These are phyloP conservation scores for Phytophthora megakarya DNA, from an alignment of 352 stramenopile species.

Conservation along the genomic window DNA sequence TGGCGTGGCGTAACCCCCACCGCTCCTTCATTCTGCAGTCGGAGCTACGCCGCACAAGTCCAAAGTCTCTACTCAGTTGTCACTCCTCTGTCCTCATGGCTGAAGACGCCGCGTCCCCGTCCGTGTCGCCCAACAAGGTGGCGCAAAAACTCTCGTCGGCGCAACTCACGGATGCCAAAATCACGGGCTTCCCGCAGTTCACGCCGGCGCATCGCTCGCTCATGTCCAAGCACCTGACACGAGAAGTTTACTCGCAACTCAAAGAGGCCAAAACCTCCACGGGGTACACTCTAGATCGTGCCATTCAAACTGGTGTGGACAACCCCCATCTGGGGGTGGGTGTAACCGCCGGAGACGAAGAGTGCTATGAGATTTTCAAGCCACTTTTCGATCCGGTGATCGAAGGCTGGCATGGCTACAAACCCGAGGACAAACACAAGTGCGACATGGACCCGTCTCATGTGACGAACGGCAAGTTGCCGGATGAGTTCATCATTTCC, in stretches of 20 bases:
- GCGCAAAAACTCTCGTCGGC: slow-evolving; percentile 83
- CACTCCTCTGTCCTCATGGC: slow-evolving; percentile 27
- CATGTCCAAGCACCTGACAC: slow-evolving; percentile 80
- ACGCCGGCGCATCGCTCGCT: slow-evolving; percentile 78
- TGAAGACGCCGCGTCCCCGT: slow-evolving; percentile 32
- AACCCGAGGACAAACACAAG: slow-evolving; percentile 58
- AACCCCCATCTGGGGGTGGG: slow-evolving; percentile 76
- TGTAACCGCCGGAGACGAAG: slow-evolving; percentile 79
- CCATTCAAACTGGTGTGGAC: slow-evolving; percentile 79
- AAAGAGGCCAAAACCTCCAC: slow-evolving; percentile 65
- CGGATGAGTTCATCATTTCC: slow-evolving; percentile 87
- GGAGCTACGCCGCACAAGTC: slow-evolving; percentile 10
- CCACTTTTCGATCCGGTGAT: slow-evolving; percentile 82
- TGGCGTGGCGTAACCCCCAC: not conserved
- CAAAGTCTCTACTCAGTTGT: not conserved
- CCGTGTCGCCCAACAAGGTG: slow-evolving; percentile 72
- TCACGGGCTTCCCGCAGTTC: slow-evolving; percentile 73
- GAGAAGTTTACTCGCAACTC: slow-evolving; percentile 72
- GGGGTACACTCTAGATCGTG: slow-evolving; percentile 83
- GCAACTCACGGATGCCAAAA: slow-evolving; percentile 68
- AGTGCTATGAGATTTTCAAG: slow-evolving; percentile 84
- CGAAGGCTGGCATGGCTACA: slow-evolving; percentile 82
- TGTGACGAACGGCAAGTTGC: slow-evolving; percentile 53
- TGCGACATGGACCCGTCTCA: slow-evolving; percentile 80
- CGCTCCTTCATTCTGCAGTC: slow-evolving; percentile 25